These are phyloP conservation scores for Collybia nuda DNA, from an alignment of 768 basidiomycete species.

Conservation along the genomic window DNA sequence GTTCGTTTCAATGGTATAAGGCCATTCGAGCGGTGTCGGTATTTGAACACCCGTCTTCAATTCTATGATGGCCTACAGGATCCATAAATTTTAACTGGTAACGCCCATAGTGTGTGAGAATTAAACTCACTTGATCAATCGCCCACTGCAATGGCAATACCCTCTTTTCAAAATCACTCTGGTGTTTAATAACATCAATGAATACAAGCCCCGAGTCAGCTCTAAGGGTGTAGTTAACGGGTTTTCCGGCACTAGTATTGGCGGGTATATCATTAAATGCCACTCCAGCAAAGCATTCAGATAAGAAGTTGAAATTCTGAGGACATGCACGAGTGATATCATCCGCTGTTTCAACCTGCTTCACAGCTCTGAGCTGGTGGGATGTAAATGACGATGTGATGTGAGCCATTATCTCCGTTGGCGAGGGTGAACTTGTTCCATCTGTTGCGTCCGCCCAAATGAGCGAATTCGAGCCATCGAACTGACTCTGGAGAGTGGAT, in stretches of 20 bases:
- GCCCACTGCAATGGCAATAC: conserved; percentile 78
- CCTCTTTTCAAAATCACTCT: conserved; percentile 65
- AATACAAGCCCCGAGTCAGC: conserved; percentile 65
- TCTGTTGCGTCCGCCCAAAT: conserved; percentile 73
- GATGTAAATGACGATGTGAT: conserved; percentile 53
- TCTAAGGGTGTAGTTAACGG: conserved; percentile 68
- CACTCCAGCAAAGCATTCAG: conserved; percentile 70
- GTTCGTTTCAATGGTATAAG: conserved; percentile 68
- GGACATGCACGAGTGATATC: conserved; percentile 62
- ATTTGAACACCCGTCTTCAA: conserved; percentile 56
- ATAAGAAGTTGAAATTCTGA: conserved; percentile 71
- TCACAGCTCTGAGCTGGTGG: conserved; percentile 47
- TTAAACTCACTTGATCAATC: conserved; percentile 56
- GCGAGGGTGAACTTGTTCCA: conserved; percentile 51
- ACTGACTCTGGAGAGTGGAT: conserved; percentile 42
- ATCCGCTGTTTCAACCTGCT: conserved; percentile 41
- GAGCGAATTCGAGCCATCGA: conserved; percentile 50
- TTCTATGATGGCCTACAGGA: conserved; percentile 66
- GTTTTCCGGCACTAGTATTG: conserved; percentile 23
- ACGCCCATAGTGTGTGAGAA: not conserved
- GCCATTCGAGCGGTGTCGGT: conserved; percentile 69
- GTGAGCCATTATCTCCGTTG: conserved; percentile 57
- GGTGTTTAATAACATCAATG: conserved; percentile 66
- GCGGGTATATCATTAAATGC: conserved; percentile 59
- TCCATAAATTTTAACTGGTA: not conserved